Evolutionary conservation across 495 filamentous ascomycete genomes (phyloP), one percentile per base, ranked within the genome.

Genomic region (Talaromyces borbonicus): DNA sequence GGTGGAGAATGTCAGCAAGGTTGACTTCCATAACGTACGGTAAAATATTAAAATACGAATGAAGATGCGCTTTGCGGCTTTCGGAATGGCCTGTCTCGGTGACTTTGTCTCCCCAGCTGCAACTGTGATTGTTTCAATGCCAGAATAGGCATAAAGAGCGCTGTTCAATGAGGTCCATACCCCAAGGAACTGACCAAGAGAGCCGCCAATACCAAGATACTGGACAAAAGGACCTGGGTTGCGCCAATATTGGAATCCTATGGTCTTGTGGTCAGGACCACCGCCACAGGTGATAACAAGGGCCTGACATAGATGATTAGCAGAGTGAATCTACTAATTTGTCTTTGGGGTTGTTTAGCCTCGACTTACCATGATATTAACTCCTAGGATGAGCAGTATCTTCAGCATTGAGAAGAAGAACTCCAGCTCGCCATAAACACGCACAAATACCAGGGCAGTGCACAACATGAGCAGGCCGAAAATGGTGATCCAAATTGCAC

Each of bases 31-130:
- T n/a, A 40, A 22, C 37, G 8, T 43, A 43, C 40, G 60, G 55
- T 81, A 80, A 55, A 81, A 81, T 27, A 80, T 63, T 42, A 78
- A 48, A 53, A 90, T 83, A 38, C 84, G 78, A 65, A 78, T 81
- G 58, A 90, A 85, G 37, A 83, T 79, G 51, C 83, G 77, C 47
- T 78, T 81, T n/a, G 77, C 77, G 12, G 85, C 85, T 51, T 70
- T 68, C 26, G 85, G 85, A 48, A 88, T 80, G n/a, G 77, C 75
- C 56, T 73, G 75, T 48, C 77, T 66, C 0, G 85, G 85, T 53
- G 82, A 81, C 16, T 68, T 66, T 16, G 82, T 77, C 61, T 90
- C 85, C 26, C 59, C 73, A 30, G 59, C 72, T 1, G 71, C 67
- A 7, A 69, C 58, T 7, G 68, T 63, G 12, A 74, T 78, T 16